Evolutionary conservation across 371 early-diverging fungal genomes (phyloP).

Genomic region (Circinella umbellata): DNA sequence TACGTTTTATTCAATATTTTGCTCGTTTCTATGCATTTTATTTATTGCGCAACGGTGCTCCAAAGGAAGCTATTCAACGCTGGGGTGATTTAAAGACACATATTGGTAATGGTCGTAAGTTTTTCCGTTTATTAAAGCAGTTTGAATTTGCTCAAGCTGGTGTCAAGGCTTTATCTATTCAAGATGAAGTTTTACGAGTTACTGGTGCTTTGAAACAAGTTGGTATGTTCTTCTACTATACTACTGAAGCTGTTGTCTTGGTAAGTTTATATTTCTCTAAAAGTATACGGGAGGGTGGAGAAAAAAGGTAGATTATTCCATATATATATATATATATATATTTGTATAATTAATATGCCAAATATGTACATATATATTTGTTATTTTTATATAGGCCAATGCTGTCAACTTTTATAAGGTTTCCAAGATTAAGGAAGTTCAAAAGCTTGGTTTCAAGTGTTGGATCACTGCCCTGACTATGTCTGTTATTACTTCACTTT

Average conservation of each 20-base stretch:
- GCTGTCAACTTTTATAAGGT: constrained; percentile 45
- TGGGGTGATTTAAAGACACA: constrained; percentile 60
- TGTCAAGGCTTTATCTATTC: constrained; percentile 51
- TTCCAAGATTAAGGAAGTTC: constrained; percentile 57
- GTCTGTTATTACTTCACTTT: constrained; percentile 62
- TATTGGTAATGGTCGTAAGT: constrained; percentile 69
- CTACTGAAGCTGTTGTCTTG: constrained; percentile 62
- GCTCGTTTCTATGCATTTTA: constrained; percentile 69
- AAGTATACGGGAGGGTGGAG: too few species aligned
- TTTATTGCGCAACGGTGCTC: constrained; percentile 52
- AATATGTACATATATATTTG: not conserved
- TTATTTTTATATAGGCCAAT: constrained; percentile 25
- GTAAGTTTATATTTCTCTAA: constrained; percentile 30
- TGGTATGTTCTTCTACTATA: constrained; percentile 62
- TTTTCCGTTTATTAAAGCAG: constrained; percentile 58
- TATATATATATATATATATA: too few species aligned
- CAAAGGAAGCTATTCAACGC: constrained; percentile 58
- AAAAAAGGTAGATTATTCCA: too few species aligned
- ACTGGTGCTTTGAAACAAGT: constrained; percentile 55
- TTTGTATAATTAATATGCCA: not conserved
- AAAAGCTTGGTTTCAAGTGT: constrained; percentile 56
- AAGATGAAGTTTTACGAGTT: constrained; percentile 59
- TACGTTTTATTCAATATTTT: constrained; percentile 80
- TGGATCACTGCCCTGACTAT: constrained; percentile 72
- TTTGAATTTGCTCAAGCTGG: constrained; percentile 65